Evolutionary conservation across 257 asterid species (phyloP).

Genomic region (Gentiana macrophylla): DNA sequence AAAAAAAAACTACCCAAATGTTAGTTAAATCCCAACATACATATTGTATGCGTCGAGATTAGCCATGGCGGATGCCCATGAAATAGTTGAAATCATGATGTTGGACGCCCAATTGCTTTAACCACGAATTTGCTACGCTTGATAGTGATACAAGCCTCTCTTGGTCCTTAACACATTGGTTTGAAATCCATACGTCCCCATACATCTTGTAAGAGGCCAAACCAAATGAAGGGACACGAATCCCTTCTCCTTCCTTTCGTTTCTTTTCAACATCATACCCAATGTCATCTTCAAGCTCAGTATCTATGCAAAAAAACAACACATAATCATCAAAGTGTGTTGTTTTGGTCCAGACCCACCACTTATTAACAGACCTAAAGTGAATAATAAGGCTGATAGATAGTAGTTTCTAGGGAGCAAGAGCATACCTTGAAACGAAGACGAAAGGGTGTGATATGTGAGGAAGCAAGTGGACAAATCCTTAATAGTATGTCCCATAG

Average conservation of each 20-base stretch:
- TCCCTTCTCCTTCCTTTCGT: constrained; percentile 9
- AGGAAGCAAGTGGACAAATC: constrained; percentile 70
- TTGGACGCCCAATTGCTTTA: constrained; percentile 21
- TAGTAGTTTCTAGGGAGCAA: too few species aligned
- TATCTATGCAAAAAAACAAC: neutral
- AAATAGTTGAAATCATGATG: constrained; percentile 37
- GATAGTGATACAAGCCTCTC: constrained; percentile 20
- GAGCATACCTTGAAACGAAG: constrained; percentile 63
- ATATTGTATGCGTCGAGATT: too few species aligned
- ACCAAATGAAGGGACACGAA: constrained; percentile 69
- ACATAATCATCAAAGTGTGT: neutral
- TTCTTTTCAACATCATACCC: neutral
- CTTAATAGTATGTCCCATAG: constrained; percentile 40
- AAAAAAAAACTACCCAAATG: too few species aligned
- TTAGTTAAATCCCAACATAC: too few species aligned
- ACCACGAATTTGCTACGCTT: constrained; percentile 27
- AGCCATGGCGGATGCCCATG: neutral
- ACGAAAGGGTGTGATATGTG: constrained; percentile 72
- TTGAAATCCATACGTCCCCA: constrained; percentile 53
- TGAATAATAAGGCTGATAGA: neutral
- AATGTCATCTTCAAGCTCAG: neutral
- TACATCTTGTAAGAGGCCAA: constrained; percentile 62
- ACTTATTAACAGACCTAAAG: neutral
- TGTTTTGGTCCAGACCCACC: neutral
- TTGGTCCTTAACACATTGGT: constrained; percentile 22